A percentile compares a stretch with the other conserved stretches of the same genome.
Conservation (phyloP, 768 basidiomycete genomes). For the Podaxis sp. region DNA sequence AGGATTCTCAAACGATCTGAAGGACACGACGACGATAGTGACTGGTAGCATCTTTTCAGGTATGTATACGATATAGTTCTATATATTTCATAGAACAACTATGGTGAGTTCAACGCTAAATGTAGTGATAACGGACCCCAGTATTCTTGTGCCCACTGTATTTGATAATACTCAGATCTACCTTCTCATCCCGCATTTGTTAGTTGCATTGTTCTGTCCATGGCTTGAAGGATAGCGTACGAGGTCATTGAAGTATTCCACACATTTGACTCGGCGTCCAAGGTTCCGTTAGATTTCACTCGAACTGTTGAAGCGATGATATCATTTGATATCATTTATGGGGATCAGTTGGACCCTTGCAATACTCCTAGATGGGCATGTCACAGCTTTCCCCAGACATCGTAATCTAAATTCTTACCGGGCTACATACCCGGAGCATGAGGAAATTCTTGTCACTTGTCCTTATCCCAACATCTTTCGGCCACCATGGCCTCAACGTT, state of each 20-base stretch:
- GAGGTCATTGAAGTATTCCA: too few species aligned
- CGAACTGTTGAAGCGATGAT: too few species aligned
- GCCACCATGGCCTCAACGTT: slow-evolving; percentile 16
- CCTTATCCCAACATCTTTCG: not conserved
- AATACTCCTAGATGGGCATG: not conserved
- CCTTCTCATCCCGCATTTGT: too few species aligned
- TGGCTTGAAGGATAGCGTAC: not conserved
- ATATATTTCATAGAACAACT: not conserved
- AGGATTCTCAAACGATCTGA: slow-evolving; percentile 7
- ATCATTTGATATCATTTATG: too few species aligned
- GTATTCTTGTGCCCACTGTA: not conserved
- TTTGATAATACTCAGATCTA: too few species aligned
- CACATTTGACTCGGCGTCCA: too few species aligned
- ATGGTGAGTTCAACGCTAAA: not conserved
- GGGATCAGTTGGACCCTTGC: not conserved
- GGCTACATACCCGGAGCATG: not conserved
- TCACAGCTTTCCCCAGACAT: not conserved
- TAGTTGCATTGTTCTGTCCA: not conserved
- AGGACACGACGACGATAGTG: not conserved
- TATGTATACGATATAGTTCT: not conserved
- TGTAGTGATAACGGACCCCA: not conserved
- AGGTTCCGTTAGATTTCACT: too few species aligned
- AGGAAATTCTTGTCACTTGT: not conserved
- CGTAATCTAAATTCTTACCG: not conserved
- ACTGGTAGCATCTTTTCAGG: not conserved